These are phyloP conservation scores for Tricholoma saponaceum DNA, from an alignment of 768 basidiomycete genomes.

Conservation along the genomic window DNA sequence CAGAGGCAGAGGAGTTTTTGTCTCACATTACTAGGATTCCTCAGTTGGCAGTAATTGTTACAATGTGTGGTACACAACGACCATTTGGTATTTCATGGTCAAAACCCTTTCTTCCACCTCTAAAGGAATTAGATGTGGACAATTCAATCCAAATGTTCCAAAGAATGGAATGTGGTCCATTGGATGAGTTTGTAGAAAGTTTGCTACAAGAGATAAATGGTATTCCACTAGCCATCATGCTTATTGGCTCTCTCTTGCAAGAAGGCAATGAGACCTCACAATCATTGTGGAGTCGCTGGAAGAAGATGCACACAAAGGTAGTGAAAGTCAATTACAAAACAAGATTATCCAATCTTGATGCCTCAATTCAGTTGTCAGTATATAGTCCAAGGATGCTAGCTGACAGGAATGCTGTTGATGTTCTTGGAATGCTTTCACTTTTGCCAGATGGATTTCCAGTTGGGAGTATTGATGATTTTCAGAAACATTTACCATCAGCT, in stretches of 20 bases:
- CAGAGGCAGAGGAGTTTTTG: neutral
- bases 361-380: slow-evolving; percentile 16
- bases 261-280: slow-evolving; percentile 16
- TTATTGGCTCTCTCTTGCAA: slow-evolving; percentile 15
- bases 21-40: neutral
- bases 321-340: slow-evolving; percentile 15
- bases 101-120: neutral
- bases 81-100: neutral
- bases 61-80: slow-evolving; percentile 4
- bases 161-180: neutral
- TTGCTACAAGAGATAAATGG: neutral
- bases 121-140: neutral
- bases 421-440: slow-evolving; percentile 16
- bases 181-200: neutral
- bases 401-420: slow-evolving; percentile 7
- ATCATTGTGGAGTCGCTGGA: slow-evolving; percentile 15
- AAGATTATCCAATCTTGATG: slow-evolving; percentile 18
- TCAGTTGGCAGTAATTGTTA: neutral
- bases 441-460: slow-evolving; percentile 13
- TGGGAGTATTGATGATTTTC: neutral
- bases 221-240: slow-evolving; percentile 2
- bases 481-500: neutral
- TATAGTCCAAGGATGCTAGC: slow-evolving; percentile 13
- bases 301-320: slow-evolving; percentile 11
- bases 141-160: neutral